Base-by-base conservation (phyloP, 768 basidiomycete genomes). In the Rhodotorula paludigena region DNA sequence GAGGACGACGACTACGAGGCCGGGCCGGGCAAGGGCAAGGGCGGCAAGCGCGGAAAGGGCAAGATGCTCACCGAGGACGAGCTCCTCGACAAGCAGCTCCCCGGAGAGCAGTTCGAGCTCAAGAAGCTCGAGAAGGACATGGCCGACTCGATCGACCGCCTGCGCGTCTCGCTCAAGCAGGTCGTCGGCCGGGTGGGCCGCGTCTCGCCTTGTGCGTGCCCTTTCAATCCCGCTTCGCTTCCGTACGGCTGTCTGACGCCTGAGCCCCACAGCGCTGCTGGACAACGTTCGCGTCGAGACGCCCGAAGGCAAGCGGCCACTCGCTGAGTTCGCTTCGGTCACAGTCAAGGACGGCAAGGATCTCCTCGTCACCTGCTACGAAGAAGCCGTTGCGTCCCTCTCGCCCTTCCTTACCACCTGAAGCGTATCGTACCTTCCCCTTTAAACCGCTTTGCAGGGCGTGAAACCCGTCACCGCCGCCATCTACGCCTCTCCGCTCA, bases 291-390 rank as follows among this genome's bases (percentile, higher is more conserved):
- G 45, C 11, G 66, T 72, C 33, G 66, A 72, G 5, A 36, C 56
- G 23, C 57, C 67, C 30, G 71, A 72, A 12, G 71, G 71, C 1
- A 56, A 64, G 51, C 58, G 63, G 4, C 71, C 71, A 15, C 52
- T 72, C 49, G 60, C 57, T 53, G 71, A 72, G 47, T 68, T 72
- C 25, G 71, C 71, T 25, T 41, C 66, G 16, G 71, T 72, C 38
- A 58, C 66, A 0, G 66, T 72, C 60, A 61, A 72, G 44, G 71
- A 62, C 30, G 71, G 71, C n/a, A 67, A 67, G 54, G 71, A 72
- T 33, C 41, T 72, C 5, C 32, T 72, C 52, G 71, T 72, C 3
- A 57, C 55, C 8, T 67, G 66, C 60, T 72, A 72, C 59, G 66
- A 72, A 9, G 66, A 68, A 55, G 48, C 59, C 12, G 71, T 68